Evolutionary conservation across 163 green algal genomes (phyloP).

Genomic region (Picocystis sp.): DNA sequence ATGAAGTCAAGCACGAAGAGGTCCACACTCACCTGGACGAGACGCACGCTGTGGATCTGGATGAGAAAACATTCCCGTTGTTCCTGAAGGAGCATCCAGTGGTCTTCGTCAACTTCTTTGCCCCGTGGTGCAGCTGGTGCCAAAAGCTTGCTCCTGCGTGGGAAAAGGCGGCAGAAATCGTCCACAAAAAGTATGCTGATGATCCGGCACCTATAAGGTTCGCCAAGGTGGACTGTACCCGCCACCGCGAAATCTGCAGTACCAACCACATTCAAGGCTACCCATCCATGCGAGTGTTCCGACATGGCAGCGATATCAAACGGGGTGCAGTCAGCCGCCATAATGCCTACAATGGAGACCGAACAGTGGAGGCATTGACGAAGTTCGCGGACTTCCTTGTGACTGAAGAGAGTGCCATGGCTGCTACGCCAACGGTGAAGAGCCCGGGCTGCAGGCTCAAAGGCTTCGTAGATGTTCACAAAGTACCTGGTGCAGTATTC

Average conservation of each 20-base stretch:
- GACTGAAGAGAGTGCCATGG: conserved; percentile 16
- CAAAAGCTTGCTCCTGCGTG: conserved; percentile 74
- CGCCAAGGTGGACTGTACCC: conserved; percentile 73
- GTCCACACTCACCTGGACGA: not conserved
- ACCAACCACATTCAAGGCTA: conserved; percentile 69
- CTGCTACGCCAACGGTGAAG: conserved; percentile 18
- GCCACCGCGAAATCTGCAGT: conserved; percentile 56
- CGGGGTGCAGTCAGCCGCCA: not conserved
- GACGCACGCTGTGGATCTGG: not conserved
- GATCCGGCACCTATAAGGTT: conserved; percentile 61
- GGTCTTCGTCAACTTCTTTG: conserved; percentile 78
- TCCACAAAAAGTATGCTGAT: conserved; percentile 70
- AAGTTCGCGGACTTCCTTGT: conserved; percentile 63
- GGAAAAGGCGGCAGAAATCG: conserved; percentile 61
- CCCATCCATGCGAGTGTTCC: conserved; percentile 77
- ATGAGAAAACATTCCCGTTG: not conserved
- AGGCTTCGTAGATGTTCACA: conserved; percentile 85
- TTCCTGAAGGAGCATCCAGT: not conserved
- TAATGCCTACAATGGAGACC: conserved; percentile 34
- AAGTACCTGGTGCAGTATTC: conserved; percentile 80
- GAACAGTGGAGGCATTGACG: conserved; percentile 59
- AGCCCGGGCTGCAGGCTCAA: conserved; percentile 32
- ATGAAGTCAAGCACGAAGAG: not conserved
- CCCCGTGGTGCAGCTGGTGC: conserved; percentile 88
- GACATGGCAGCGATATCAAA: conserved; percentile 44